Base-by-base conservation (phyloP, 2,329 filamentous ascomycete species). In the Alternaria sp. region DNA sequence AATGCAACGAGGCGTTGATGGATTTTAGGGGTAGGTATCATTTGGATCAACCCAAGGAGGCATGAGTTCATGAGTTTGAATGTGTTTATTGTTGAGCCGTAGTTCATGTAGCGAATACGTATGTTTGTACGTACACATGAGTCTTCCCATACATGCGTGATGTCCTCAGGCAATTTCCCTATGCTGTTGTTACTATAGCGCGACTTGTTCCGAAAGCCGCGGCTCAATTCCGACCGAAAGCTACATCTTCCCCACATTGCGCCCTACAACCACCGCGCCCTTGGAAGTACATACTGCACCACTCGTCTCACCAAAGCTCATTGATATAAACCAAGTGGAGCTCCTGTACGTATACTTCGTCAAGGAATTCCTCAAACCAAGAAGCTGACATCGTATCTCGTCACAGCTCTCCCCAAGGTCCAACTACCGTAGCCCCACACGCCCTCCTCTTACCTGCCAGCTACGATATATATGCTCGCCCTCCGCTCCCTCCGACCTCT, bases 21-120 rank as follows among this genome's bases (percentile, higher is more conserved):
- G 58, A 49, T 11, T 54, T 64, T 20, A 59, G 41, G 58, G 38
- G 59, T 54, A 46, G 47, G 64, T 48, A 61, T 53, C 28, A 44
- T 54, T 53, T 54, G 52, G 30, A 46, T 39, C 24, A 57, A 59
- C 54, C 62, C 51, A 57, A 39, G 65, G 64, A 66, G 66, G 64
- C 58, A 70, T 61, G 68, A 72, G 51, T 62, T 69, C 46, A 71
- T 65, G 70, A 69, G 42, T 60, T 66, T 64, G 57, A 44, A 64
- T 56, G 59, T 58, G 48, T 49, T 54, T 58, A 56, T 20, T 34
- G 41, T 51, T 24, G 60, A 61, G 46, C 42, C 44, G 59, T 67
- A 66, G 62, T 64, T 30, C 32, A 43, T 59, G 49, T 59, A 62
- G 24, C 22, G 30, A 62, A 56, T 46, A 52, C n/a, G 20, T 42